Conservation (phyloP, 352 stramenopile species). For the Phytophthora tentaculata region DNA sequence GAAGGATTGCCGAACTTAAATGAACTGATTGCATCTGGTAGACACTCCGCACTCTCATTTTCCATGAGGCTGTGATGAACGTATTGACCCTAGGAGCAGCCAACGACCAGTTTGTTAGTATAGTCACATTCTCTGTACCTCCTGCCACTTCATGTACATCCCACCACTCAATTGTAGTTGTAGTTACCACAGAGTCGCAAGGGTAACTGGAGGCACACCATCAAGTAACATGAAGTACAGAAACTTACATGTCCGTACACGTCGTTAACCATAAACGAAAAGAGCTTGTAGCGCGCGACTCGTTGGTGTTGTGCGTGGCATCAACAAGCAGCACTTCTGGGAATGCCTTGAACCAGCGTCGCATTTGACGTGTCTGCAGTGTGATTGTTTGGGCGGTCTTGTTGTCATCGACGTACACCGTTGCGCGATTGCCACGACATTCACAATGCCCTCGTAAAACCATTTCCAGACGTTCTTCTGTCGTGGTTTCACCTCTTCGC, state of each 20-base stretch:
- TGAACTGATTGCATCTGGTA: not conserved
- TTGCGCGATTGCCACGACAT: not conserved
- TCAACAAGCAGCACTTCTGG: not conserved
- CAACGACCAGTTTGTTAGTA: not conserved
- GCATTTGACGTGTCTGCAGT: not conserved
- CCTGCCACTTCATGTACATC: not conserved
- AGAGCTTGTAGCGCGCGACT: not conserved
- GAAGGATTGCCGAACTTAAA: not conserved
- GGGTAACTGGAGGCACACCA: not conserved
- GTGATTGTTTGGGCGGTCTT: not conserved
- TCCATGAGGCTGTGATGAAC: conserved; percentile 6
- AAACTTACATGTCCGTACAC: not conserved
- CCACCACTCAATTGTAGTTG: not conserved
- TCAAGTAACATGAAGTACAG: not conserved
- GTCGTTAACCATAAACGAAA: not conserved
- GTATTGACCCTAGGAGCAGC: not conserved
- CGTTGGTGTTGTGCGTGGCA: not conserved
- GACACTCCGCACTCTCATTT: not conserved
- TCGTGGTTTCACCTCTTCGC: not conserved
- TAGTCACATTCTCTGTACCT: too few relatives aligned
- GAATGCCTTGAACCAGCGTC: not conserved
- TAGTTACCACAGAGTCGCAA: too few relatives aligned
- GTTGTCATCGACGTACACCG: not conserved
- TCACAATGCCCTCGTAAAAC: not conserved
- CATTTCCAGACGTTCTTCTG: not conserved